phyloP scores from a whole-genome alignment of 768 basidiomycete species.

The Neoboletus magnificus region DNA sequence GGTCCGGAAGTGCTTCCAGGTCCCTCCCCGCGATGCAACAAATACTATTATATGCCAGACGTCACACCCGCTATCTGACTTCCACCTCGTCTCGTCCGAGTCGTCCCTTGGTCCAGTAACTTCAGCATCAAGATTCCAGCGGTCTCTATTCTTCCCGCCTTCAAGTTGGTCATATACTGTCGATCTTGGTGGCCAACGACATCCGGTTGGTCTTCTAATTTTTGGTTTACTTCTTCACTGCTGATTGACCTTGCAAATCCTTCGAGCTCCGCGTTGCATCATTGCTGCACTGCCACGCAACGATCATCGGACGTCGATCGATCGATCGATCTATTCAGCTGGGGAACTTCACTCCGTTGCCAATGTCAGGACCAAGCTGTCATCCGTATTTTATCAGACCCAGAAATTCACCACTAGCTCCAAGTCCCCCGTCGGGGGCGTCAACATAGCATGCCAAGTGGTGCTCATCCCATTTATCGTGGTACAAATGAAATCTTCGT shows the following conservation, averaged over 20 bases:
- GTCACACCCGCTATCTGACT: too few species aligned
- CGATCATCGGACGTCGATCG: neutral
- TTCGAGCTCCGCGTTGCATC: neutral
- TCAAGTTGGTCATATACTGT: neutral
- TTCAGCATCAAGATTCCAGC: neutral
- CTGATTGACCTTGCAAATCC: neutral
- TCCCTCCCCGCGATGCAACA: neutral
- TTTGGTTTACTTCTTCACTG: too few species aligned
- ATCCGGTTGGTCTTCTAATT: neutral
- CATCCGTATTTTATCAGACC: neutral
- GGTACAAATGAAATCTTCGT: neutral
- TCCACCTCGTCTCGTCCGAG: neutral
- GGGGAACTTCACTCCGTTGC: neutral
- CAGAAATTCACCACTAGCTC: neutral
- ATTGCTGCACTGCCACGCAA: too few species aligned
- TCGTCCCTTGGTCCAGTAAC: too few species aligned
- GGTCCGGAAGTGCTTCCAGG: neutral
- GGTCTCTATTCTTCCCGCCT: neutral
- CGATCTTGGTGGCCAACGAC: neutral
- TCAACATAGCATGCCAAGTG: neutral
- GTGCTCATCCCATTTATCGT: neutral
- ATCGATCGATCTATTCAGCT: neutral
- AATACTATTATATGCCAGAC: neutral
- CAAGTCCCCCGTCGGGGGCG: neutral
- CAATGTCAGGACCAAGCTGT: neutral